Base-by-base conservation (phyloP, 345 rosid genomes). In the Brassica nigra region DNA sequence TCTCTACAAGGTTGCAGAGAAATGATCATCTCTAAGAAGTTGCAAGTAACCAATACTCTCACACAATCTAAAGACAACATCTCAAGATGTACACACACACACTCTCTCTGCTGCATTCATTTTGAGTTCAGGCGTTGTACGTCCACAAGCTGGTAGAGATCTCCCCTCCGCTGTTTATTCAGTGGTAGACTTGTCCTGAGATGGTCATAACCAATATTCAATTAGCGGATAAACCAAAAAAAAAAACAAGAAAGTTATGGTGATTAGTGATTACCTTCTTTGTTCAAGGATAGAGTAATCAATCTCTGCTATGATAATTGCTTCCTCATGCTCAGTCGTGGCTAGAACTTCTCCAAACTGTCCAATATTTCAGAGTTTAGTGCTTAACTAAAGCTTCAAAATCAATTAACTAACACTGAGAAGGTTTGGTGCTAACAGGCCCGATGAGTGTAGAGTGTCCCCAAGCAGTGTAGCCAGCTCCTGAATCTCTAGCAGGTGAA, bases 261-360 rank as follows among this genome's bases (percentile, higher is more conserved):
- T 42, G 58, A 42, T 42, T 31, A 7, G 39, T 39, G 69, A 55
- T 79, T 76, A 95, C 99, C 97, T 89, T 83, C 93, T 86, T 78
- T 76, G 85, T 66, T 93, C 55, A 49, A 49, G 55, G 0, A 49
- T 49, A 49, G 55, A 90, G 80, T 90, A 93, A 86, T 93, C 98
- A 30, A 91, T 88, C 85, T 91, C 98, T 0, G 93, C 89, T 66
- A 91, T 82, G 78, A 93, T 84, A 37, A 95, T 89, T 29, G 81
- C 93, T 82, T 93, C 93, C 2, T 87, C 87, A 58, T 91, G 96
- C 78, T 88, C 98, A 3, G 97, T 89, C 8, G 93, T 90, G 0
- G 96, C 98, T 68, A 95, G 55, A 68, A 95, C 89, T 87, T 95
- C 95, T 64, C 99, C 99, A 76, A 91, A 93, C 98, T 93, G 89